phyloP scores from a whole-genome alignment of 352 stramenopile species.

The Phytopythium vexans region DNA sequence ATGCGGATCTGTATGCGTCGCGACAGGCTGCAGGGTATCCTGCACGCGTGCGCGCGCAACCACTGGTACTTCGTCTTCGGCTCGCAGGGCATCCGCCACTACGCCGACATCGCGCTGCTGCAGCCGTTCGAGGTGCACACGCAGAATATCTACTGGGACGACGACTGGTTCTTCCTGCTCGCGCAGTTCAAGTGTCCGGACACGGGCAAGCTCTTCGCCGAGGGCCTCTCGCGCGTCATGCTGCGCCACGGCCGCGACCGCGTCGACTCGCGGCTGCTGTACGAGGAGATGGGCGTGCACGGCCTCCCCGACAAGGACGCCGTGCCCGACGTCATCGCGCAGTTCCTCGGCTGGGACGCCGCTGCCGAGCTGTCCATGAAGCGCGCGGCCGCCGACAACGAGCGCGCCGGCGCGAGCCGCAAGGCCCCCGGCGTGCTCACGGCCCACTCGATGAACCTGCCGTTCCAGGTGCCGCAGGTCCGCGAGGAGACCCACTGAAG shows the following conservation, averaged over 20 bases:
- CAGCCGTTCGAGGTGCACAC: constrained; percentile 66
- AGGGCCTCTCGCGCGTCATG: constrained; percentile 61
- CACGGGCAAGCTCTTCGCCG: constrained; percentile 57
- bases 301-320: constrained; percentile 33
- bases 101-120: constrained; percentile 47
- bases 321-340: constrained; percentile 43
- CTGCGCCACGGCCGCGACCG: constrained; percentile 48
- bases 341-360: constrained; percentile 58
- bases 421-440: constrained; percentile 35
- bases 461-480: constrained; percentile 25
- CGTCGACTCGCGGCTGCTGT: constrained; percentile 46
- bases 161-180: constrained; percentile 68
- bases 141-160: constrained; percentile 68
- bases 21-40: constrained; percentile 42
- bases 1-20: background rate
- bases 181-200: constrained; percentile 66
- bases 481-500: constrained; percentile 10
- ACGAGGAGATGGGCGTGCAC: constrained; percentile 50
- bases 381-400: constrained; percentile 29
- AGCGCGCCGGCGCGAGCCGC: constrained; percentile 18
- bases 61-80: constrained; percentile 71
- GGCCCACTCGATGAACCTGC: constrained; percentile 70
- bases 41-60: constrained; percentile 49
- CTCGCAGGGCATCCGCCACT: constrained; percentile 63
- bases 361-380: constrained; percentile 60